Evolutionary conservation across 352 stramenopile genomes (phyloP).

Genomic region (Globisporangium okanoganense): DNA sequence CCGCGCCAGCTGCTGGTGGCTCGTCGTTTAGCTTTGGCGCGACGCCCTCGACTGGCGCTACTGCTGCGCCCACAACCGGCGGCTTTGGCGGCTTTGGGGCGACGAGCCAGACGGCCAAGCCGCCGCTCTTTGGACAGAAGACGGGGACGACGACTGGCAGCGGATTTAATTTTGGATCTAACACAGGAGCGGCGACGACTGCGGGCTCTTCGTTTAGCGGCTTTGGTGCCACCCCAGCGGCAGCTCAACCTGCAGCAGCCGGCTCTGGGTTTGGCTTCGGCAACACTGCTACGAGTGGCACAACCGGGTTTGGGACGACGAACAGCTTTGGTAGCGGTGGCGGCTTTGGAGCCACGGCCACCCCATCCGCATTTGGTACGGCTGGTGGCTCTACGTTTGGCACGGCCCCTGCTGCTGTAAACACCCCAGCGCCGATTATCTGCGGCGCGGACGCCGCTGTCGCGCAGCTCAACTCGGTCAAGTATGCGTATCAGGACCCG

Average conservation of each 20-base stretch:
- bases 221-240: conserved; percentile 20
- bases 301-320: neutral
- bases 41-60: neutral
- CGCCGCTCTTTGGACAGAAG: conserved; percentile 46
- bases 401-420: conserved; percentile 28
- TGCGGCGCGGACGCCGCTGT: conserved; percentile 69
- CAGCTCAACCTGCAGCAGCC: neutral
- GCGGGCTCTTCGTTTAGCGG: conserved; percentile 26
- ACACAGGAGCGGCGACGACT: conserved; percentile 8
- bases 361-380: conserved; percentile 25
- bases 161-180: conserved; percentile 31
- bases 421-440: conserved; percentile 64
- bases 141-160: conserved; percentile 21
- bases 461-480: conserved; percentile 76
- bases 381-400: conserved; percentile 28
- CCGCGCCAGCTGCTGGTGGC: conserved; percentile 1
- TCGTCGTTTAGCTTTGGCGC: conserved; percentile 19
- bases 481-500: conserved; percentile 80
- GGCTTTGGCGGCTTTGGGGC: conserved; percentile 39
- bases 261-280: conserved; percentile 29
- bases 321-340: neutral
- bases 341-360: conserved; percentile 11
- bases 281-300: neutral
- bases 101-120: conserved; percentile 28
- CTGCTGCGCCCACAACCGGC: conserved; percentile 22